Evolutionary conservation across 352 stramenopile species (phyloP).

Genomic region (Pythium sukuiense): DNA sequence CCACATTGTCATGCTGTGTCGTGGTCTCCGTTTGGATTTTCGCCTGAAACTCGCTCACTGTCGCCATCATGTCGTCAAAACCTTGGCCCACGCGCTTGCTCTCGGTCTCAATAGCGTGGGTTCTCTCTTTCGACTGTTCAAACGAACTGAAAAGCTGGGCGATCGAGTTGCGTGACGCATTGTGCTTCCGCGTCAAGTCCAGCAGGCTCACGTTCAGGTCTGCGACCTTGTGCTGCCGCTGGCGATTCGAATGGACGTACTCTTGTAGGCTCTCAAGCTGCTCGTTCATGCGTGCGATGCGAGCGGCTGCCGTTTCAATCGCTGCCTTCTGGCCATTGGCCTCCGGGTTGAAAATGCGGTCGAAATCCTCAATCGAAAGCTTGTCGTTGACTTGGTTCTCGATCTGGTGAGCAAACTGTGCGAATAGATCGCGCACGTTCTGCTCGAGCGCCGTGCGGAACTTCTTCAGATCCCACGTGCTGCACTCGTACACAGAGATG

Average conservation of each 20-base stretch:
- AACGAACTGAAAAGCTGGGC: conserved; percentile 41
- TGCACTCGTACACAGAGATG: conserved; percentile 59
- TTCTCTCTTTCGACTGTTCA: conserved; percentile 26
- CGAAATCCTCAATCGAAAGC: conserved; percentile 63
- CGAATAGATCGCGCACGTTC: conserved; percentile 57
- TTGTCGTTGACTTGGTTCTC: conserved; percentile 53
- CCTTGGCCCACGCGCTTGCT: background rate
- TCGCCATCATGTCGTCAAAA: conserved; percentile 21
- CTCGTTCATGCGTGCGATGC: conserved; percentile 53
- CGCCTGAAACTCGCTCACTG: conserved; percentile 29
- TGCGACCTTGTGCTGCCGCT: conserved; percentile 48
- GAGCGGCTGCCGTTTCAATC: conserved; percentile 43
- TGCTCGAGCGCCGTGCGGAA: conserved; percentile 55
- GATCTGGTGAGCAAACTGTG: conserved; percentile 52
- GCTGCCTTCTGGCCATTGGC: conserved; percentile 46
- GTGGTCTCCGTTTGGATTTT: conserved; percentile 24
- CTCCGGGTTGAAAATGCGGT: conserved; percentile 62
- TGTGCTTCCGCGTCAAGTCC: conserved; percentile 55
- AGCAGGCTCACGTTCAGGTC: conserved; percentile 48
- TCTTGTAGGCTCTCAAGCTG: conserved; percentile 46
- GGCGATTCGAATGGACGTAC: conserved; percentile 45
- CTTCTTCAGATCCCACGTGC: conserved; percentile 53
- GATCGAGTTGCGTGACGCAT: conserved; percentile 39
- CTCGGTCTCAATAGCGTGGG: conserved; percentile 7
- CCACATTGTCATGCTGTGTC: conserved; percentile 25